Conservation (phyloP, 768 basidiomycete genomes). For the Tricholoma saponaceum region DNA sequence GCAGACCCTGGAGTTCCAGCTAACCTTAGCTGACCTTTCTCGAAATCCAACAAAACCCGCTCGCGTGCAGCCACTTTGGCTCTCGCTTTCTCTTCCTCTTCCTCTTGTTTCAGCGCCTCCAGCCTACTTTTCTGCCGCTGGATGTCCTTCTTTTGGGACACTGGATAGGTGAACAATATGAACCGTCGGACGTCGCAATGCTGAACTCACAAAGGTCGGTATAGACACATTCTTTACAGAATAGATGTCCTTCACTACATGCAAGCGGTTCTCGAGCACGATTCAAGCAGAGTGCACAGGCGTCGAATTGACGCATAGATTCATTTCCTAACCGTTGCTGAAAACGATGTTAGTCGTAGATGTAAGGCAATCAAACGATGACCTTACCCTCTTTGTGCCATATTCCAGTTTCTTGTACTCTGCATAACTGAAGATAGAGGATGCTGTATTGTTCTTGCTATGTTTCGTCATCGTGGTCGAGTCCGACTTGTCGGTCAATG, state of each 20-base stretch:
- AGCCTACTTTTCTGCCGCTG: constrained; percentile 84
- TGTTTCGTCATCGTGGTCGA: constrained; percentile 79
- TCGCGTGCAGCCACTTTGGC: constrained; percentile 77
- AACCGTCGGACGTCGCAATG: not conserved
- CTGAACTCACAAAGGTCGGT: constrained; percentile 68
- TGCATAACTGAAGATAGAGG: constrained; percentile 86
- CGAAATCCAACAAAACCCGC: constrained; percentile 87
- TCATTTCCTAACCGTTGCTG: constrained; percentile 85
- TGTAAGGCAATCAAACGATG: not conserved
- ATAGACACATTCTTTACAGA: constrained; percentile 94
- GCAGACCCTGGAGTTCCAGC: constrained; percentile 36
- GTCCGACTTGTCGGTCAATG: not conserved
- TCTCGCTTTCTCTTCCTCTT: constrained; percentile 71
- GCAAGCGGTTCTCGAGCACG: constrained; percentile 79
- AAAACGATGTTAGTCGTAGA: not conserved
- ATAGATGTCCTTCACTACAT: constrained; percentile 85
- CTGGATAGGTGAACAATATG: constrained; percentile 31
- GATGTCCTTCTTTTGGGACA: constrained; percentile 88
- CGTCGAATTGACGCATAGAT: constrained; percentile 89
- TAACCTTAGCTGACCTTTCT: constrained; percentile 76
- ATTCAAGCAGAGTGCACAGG: constrained; percentile 85
- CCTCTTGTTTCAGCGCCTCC: constrained; percentile 69
- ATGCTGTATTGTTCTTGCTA: constrained; percentile 87
- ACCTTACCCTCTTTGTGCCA: constrained; percentile 69
- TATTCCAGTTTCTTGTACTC: constrained; percentile 85